Base-by-base conservation (phyloP, 129 eudicot genomes). In the Artemisia tridentata region DNA sequence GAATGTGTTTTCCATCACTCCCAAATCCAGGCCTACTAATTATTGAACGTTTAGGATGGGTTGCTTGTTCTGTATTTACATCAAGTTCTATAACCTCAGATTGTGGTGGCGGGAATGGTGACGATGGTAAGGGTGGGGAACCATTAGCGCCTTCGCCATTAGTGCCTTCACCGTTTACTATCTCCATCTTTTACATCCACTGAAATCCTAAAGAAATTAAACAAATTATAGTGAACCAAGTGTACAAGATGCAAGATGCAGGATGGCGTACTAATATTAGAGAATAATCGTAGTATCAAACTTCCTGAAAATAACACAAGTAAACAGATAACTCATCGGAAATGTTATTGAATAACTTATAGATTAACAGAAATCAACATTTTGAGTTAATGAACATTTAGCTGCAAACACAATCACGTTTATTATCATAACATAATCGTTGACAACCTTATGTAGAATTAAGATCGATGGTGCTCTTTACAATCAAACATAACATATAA, bases 21-120 rank as follows among this genome's bases (percentile, higher is more conserved):
- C 97, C 99, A 80, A 79, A 56, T 21, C 91, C 97, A 68, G 87
- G 95, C 78, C 99, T 86, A 67, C 73, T 64, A 46, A 87, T 84
- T 16, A 92, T 74, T 7, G 78, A 57, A 76, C 73, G 82, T 67
- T 82, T 83, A 16, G 80, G 84, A 63, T 11, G 55, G 63, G 82
- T 87, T 49, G 57, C 68, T 64, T 20, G 58, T 10, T 86, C 87
- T n/a, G 64, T 59, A 78, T 80, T 62, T 72, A 56, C 74, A 20
- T 65, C 63, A 13, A 79, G 81, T n/a, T 82, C 83, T 55, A 69
- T 60, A 78, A 65, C 74, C 43, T 74, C 78, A 14, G 75, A 75
- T 7, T 71, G 72, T 62, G 85, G 80, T 34, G 75, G 78, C 5
- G 7, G 63, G 5, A 34, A 29, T 29, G 65, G n/a, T 27, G 66